Evolutionary conservation across 495 filamentous ascomycete species (phyloP).

Genomic region (Lasiosphaeriaceae sp.): DNA sequence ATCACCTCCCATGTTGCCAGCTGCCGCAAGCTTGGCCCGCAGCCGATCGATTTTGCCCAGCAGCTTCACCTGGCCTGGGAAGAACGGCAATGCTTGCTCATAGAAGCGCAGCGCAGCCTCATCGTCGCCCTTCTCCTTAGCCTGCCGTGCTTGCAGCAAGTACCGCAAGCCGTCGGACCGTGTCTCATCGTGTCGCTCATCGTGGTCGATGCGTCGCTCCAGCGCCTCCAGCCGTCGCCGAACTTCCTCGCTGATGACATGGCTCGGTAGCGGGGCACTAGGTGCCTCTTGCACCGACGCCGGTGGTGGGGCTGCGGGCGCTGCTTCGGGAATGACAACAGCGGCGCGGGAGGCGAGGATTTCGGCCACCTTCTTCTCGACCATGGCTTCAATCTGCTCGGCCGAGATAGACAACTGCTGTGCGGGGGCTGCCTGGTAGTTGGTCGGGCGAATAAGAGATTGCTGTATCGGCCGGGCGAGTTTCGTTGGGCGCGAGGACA

Average conservation of each 20-base stretch:
- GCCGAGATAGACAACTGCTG: slow-evolving; percentile 54
- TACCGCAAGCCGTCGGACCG: slow-evolving; percentile 78
- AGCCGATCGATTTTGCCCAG: slow-evolving; percentile 69
- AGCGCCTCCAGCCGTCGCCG: slow-evolving; percentile 77
- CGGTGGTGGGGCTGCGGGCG: slow-evolving; percentile 5
- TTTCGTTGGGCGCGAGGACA: slow-evolving; percentile 35
- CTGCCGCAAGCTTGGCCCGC: slow-evolving; percentile 52
- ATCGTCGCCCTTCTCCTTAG: slow-evolving; percentile 77
- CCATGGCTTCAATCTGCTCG: slow-evolving; percentile 82
- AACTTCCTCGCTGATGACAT: slow-evolving; percentile 65
- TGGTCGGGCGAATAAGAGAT: slow-evolving; percentile 6
- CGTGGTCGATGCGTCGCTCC: slow-evolving; percentile 71
- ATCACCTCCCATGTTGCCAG: not conserved
- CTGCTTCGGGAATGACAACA: slow-evolving; percentile 39
- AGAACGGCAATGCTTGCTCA: slow-evolving; percentile 75
- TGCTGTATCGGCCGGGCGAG: slow-evolving; percentile 38
- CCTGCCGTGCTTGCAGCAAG: slow-evolving; percentile 86
- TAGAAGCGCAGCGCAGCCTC: slow-evolving; percentile 79
- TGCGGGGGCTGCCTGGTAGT: slow-evolving; percentile 33
- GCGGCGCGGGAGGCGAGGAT: slow-evolving; percentile 68
- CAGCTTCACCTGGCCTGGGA: slow-evolving; percentile 82
- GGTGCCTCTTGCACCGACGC: slow-evolving; percentile 12
- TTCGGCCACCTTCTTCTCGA: slow-evolving; percentile 86
- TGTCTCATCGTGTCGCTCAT: slow-evolving; percentile 44
- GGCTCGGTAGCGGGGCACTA: slow-evolving; percentile 45